Base-by-base conservation (phyloP, 805 yeast species). In the Clavispora vitiphila region DNA sequence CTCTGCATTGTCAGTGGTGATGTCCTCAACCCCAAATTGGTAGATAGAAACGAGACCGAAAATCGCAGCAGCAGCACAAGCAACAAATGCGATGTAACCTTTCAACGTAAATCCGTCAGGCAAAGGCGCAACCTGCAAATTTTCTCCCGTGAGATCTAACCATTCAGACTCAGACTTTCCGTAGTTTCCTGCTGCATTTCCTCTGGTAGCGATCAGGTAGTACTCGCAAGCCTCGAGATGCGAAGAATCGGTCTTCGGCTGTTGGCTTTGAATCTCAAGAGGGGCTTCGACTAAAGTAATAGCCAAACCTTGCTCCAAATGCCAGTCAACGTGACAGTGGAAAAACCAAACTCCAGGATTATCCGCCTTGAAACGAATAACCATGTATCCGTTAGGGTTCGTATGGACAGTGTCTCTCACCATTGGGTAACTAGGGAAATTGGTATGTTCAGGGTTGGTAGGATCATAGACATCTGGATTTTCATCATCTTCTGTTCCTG, bases 341-440 rank as follows among this genome's bases (percentile, higher is more conserved):
- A 89, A 85, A 47, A 84, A 78, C 96, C 96, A 90, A 20, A 88
- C 81, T 43, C 97, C 97, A 3, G 96, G 96, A 55, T 90, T 89
- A 55, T 84, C 79, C 10, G 96, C 88, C 53, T 68, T 74, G 61
- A 87, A 87, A 50, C 96, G 70, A 24, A 80, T 56, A 14, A 82
- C 89, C 38, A 81, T 61, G 58, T 80, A 76, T 2, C 90, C 86
- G 52, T 81, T 80, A 25, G 83, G 78, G 38, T 79, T 76, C 14
- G 87, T 78, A 49, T 74, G 68, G 16, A 79, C 79, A 0, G 91
- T 83, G 57, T 89, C 96, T 62, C 96, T 74, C 37, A 70, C 58
- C 56, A 78, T 58, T 30, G 89, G 95, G 41, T 66, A 61, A 30
- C 75, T 77, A 8, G 86, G 86, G 54, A 67, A 72, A 4, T 66